Conservation (phyloP, 768 basidiomycete genomes). For the Lanmaoa rubissima region DNA sequence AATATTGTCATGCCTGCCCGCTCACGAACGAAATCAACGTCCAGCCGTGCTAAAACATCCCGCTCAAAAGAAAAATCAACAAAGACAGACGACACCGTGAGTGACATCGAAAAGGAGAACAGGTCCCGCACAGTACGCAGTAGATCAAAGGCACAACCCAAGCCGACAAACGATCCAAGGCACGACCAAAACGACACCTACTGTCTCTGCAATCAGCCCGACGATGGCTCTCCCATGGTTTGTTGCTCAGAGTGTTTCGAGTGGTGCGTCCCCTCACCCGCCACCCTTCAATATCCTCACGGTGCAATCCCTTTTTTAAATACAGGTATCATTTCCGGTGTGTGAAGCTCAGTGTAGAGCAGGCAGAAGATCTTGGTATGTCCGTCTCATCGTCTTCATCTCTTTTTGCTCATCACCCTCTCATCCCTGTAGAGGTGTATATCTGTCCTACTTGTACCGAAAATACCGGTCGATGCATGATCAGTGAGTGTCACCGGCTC, state of each 20-base stretch:
- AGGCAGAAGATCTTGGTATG: constrained; percentile 81
- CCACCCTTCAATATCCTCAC: constrained; percentile 5
- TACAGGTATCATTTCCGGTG: constrained; percentile 87
- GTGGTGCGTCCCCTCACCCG: constrained; percentile 49
- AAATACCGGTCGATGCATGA: constrained; percentile 61
- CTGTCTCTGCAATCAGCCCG: constrained; percentile 65
- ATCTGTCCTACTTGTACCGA: constrained; percentile 54
- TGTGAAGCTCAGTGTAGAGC: constrained; percentile 55
- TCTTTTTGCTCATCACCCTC: constrained; percentile 14
- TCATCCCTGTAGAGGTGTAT: constrained; percentile 50
- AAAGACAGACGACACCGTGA: constrained; percentile 19
- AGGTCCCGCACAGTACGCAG: constrained; percentile 14
- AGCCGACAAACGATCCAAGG: constrained; percentile 17
- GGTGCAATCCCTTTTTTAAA: not conserved
- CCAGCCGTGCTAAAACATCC: constrained; percentile 3
- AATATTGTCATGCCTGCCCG: constrained; percentile 44
- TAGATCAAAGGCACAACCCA: constrained; percentile 25
- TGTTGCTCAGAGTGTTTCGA: constrained; percentile 66
- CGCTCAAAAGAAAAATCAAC: constrained; percentile 21
- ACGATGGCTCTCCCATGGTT: constrained; percentile 84
- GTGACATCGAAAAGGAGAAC: constrained; percentile 35
- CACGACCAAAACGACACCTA: constrained; percentile 24
- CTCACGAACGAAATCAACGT: constrained; percentile 40
- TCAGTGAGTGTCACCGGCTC: constrained; percentile 68
- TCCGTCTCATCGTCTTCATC: constrained; percentile 17